These are phyloP conservation scores for Sarcomyxa edulis DNA, from an alignment of 768 basidiomycete genomes.

Conservation along the genomic window DNA sequence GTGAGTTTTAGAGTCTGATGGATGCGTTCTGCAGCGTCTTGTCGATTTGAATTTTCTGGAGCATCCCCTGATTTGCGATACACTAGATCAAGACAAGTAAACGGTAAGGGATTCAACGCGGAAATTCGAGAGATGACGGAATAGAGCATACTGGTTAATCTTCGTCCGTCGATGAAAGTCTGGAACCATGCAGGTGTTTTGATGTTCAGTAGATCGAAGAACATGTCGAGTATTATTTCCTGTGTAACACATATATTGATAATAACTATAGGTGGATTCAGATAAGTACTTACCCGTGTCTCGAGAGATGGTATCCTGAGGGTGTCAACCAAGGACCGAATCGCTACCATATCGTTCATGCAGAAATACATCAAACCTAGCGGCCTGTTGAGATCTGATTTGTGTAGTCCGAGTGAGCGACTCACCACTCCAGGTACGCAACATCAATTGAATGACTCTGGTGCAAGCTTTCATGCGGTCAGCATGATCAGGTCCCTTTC, in stretches of 20 bases:
- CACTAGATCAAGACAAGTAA: slow-evolving; percentile 36
- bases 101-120: neutral
- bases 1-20: slow-evolving; percentile 70
- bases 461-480: slow-evolving; percentile 78
- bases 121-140: slow-evolving; percentile 2
- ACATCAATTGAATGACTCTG: slow-evolving; percentile 74
- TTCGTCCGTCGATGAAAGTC: slow-evolving; percentile 84
- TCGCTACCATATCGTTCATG: slow-evolving; percentile 81
- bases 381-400: neutral
- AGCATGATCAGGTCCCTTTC: slow-evolving; percentile 71
- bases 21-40: slow-evolving; percentile 38
- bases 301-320: slow-evolving; percentile 86
- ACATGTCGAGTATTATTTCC: slow-evolving; percentile 93
- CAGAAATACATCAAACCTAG: slow-evolving; percentile 89
- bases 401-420: no score
- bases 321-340: slow-evolving; percentile 79
- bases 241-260: slow-evolving; percentile 23
- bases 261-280: neutral
- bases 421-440: slow-evolving; percentile 93
- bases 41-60: slow-evolving; percentile 24
- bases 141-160: slow-evolving; percentile 78
- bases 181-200: slow-evolving; percentile 91
- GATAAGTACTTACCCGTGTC: slow-evolving; percentile 57
- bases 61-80: slow-evolving; percentile 52
- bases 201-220: slow-evolving; percentile 90